Base-by-base conservation (phyloP, 1,284 basidiomycete genomes). In the Cystobasidium pallidum region DNA sequence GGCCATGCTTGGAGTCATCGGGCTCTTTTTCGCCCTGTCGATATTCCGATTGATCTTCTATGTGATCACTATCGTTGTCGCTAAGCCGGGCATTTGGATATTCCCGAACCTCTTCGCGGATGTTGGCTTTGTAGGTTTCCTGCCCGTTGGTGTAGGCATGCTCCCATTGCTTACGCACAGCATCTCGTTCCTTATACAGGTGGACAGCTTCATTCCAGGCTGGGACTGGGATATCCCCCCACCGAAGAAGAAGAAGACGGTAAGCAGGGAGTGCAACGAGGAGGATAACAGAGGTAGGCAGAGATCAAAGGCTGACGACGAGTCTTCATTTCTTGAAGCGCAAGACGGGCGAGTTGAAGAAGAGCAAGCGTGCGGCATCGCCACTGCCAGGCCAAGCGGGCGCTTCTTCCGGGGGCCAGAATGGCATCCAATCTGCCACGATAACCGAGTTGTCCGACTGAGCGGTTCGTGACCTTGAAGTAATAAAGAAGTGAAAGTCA, bases 31-130 rank as follows among this genome's bases (percentile, higher is more conserved):
- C 79, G 92, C 82, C 6, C 87, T 98, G 75, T 93, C 94, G 4
- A 89, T 99, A 76, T 85, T 99, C 74, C 86, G 96, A 57, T 85
- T 99, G 74, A 91, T 99, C 78, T 90, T 98, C 82, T 99, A 94
- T 83, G 86, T 94, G 80, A 87, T 95, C 78, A 94, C 95, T n/a
- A 82, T 94, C 76, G 83, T 99, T 76, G 87, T 88, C 59, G 88
- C 88, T 34, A 88, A 89, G 72, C 93, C 93, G 19, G 96, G 95
- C 41, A 96, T 99, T 74, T 99, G 95, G 95, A 90, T 99, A 84
- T 99, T 98, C 85, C 95, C 96, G 0, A 92, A 97, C 80, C 84
- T 99, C 57, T 99, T 99, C 78, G 95, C 95, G 39, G 95, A 99
- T 80, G 96, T 99, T 71, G 95, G 96, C 81, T 96, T 99, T 80